Evolutionary conservation across 2,329 filamentous ascomycete species (phyloP).

Genomic region (Acrodontium crateriforme): DNA sequence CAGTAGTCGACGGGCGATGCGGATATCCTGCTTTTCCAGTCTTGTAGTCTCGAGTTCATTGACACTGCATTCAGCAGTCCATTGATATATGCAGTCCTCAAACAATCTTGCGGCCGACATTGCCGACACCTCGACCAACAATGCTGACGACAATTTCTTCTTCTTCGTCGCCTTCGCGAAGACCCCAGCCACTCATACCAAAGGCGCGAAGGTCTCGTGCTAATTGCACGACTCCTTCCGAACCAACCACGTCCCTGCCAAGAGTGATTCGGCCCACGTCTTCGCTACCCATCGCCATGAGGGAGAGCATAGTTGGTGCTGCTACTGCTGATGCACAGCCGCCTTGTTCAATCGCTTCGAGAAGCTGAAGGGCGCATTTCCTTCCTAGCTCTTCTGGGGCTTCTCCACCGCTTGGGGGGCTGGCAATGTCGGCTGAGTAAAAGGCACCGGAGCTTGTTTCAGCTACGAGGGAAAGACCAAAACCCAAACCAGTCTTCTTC

Average conservation of each 20-base stretch:
- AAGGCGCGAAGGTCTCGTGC: slow-evolving; percentile 80
- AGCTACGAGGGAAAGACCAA: slow-evolving; percentile 79
- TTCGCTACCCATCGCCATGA: slow-evolving; percentile 98
- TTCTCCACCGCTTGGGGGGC: slow-evolving; percentile 62
- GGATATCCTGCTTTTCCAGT: no score
- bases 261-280: slow-evolving; percentile 80
- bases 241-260: slow-evolving; percentile 67
- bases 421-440: slow-evolving; percentile 72
- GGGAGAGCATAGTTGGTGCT: slow-evolving; percentile 58
- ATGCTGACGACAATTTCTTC: slow-evolving; percentile 74
- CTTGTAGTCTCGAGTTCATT: no score
- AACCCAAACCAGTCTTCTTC: slow-evolving; percentile 65
- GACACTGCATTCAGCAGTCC: no score
- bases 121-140: slow-evolving; percentile 85
- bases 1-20: no score
- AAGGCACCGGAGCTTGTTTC: slow-evolving; percentile 79
- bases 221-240: slow-evolving; percentile 64
- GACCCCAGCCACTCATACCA: slow-evolving; percentile 79
- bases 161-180: slow-evolving; percentile 53
- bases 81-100: no score
- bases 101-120: slow-evolving; percentile 81
- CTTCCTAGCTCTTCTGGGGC: slow-evolving; percentile 84
- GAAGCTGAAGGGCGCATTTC: slow-evolving; percentile 73
- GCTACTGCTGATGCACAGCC: slow-evolving; percentile 67
- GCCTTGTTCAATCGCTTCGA: slow-evolving; percentile 69